These are phyloP conservation scores for Papiliotrema fonsecae DNA, from an alignment of 1,284 basidiomycete species.

Conservation along the genomic window DNA sequence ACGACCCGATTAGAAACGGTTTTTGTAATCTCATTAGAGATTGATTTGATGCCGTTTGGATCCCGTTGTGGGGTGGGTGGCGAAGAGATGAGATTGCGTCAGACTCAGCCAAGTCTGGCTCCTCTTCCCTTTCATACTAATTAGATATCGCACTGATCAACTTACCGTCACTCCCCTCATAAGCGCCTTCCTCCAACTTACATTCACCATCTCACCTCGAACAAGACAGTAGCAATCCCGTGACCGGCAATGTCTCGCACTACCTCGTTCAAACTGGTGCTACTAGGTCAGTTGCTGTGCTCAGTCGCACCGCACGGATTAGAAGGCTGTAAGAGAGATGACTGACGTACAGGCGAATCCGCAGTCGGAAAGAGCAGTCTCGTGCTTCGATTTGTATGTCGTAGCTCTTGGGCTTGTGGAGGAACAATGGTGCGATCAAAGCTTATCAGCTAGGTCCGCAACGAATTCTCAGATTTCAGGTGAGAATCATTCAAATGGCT, in stretches of 20 bases:
- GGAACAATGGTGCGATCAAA: neutral
- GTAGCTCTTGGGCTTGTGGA: neutral
- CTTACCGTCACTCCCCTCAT: no score
- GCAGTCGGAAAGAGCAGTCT: constrained; percentile 96
- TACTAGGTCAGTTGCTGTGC: constrained; percentile 61
- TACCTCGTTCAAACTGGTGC: constrained; percentile 66
- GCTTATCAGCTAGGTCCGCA: constrained; percentile 51
- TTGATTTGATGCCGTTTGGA: neutral
- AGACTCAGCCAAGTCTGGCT: neutral
- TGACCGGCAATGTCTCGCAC: constrained; percentile 33
- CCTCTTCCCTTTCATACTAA: neutral
- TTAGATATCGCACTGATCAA: neutral
- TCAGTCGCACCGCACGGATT: neutral
- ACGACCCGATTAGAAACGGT: no score
- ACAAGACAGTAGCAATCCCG: neutral
- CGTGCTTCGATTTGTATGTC: constrained; percentile 83
- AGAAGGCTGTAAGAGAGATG: neutral
- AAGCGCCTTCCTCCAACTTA: no score
- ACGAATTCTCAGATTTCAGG: constrained; percentile 96
- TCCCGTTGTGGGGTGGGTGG: neutral
- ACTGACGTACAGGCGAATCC: constrained; percentile 67
- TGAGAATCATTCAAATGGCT: constrained; percentile 49
- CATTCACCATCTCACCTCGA: neutral
- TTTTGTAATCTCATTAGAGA: no score
- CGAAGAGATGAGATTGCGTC: neutral